Conservation (phyloP, 768 basidiomycete genomes). For the Fomitopsis pulvina region DNA sequence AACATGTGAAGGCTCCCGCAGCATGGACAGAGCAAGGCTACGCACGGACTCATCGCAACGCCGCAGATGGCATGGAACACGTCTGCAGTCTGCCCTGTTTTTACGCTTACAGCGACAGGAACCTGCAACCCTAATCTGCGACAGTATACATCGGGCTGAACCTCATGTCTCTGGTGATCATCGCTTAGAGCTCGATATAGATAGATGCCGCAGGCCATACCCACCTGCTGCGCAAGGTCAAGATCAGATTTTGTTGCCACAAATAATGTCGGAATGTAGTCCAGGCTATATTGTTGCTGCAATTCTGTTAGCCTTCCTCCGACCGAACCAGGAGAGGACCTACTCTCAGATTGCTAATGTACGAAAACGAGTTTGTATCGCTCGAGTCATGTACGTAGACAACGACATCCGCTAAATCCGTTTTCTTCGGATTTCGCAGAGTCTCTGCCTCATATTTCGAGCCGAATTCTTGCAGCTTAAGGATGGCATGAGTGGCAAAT, state of each 20-base stretch:
- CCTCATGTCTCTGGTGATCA: constrained; percentile 77
- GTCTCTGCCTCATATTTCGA: constrained; percentile 92
- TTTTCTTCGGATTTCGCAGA: constrained; percentile 83
- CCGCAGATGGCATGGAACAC: constrained; percentile 82
- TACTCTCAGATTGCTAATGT: constrained; percentile 94
- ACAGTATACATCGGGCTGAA: constrained; percentile 97
- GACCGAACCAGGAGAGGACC: constrained; percentile 19
- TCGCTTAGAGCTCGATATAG: not conserved
- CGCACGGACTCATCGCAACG: constrained; percentile 80
- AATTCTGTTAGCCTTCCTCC: constrained; percentile 12
- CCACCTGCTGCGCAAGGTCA: constrained; percentile 89
- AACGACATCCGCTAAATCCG: constrained; percentile 89
- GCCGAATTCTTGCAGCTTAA: constrained; percentile 95
- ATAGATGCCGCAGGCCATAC: constrained; percentile 11
- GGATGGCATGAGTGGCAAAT: not conserved
- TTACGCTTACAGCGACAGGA: constrained; percentile 90
- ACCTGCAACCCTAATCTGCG: constrained; percentile 84
- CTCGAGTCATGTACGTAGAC: constrained; percentile 96
- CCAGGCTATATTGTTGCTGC: constrained; percentile 95
- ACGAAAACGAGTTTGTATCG: constrained; percentile 98
- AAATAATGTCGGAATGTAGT: constrained; percentile 92
- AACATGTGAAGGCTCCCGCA: constrained; percentile 3
- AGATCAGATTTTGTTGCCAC: constrained; percentile 99
- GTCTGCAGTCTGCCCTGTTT: constrained; percentile 77
- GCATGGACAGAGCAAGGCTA: not conserved